These are phyloP conservation scores for Cladophialophora bantiana DNA, from an alignment of 2,329 filamentous ascomycete species.

Conservation along the genomic window DNA sequence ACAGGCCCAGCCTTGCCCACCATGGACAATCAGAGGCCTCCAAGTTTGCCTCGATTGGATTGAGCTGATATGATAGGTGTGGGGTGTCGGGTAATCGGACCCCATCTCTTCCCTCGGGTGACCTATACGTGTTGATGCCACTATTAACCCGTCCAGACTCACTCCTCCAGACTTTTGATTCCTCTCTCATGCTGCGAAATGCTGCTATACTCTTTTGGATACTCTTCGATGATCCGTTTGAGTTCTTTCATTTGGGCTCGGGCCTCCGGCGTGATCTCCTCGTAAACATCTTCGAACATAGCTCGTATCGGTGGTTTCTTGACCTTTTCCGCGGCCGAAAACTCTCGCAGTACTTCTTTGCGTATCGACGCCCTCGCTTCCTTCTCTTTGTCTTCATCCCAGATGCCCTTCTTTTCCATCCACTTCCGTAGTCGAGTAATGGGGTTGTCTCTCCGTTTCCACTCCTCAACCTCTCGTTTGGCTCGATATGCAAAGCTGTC, in stretches of 20 bases:
- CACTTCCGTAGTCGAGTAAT: slow-evolving; percentile 87
- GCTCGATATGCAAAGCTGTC: slow-evolving; percentile 97
- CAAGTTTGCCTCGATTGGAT: not conserved
- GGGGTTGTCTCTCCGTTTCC: slow-evolving; percentile 89
- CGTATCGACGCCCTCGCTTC: slow-evolving; percentile 69
- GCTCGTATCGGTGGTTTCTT: slow-evolving; percentile 62
- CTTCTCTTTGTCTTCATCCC: slow-evolving; percentile 85
- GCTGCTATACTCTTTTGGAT: slow-evolving; percentile 95
- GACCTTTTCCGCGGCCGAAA: slow-evolving; percentile 71
- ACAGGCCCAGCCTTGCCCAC: slow-evolving; percentile 13
- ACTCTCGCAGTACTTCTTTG: slow-evolving; percentile 81
- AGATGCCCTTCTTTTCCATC: slow-evolving; percentile 81
- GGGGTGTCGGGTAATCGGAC: not conserved
- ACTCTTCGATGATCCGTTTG: slow-evolving; percentile 76
- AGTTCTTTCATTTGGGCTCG: slow-evolving; percentile 78
- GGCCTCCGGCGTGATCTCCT: slow-evolving; percentile 81
- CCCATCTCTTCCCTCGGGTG: not conserved
- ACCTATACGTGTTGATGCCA: not conserved
- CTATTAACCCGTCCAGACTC: not conserved
- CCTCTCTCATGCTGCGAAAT: slow-evolving; percentile 77
- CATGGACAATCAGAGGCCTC: not conserved
- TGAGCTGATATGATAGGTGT: not conserved
- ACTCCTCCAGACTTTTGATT: slow-evolving; percentile 62
- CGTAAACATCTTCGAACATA: slow-evolving; percentile 87
- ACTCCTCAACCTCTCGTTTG: slow-evolving; percentile 90